Evolutionary conservation across 202 grass and related monocot species (phyloP).

Genomic region (Brachypodium distachyon): DNA sequence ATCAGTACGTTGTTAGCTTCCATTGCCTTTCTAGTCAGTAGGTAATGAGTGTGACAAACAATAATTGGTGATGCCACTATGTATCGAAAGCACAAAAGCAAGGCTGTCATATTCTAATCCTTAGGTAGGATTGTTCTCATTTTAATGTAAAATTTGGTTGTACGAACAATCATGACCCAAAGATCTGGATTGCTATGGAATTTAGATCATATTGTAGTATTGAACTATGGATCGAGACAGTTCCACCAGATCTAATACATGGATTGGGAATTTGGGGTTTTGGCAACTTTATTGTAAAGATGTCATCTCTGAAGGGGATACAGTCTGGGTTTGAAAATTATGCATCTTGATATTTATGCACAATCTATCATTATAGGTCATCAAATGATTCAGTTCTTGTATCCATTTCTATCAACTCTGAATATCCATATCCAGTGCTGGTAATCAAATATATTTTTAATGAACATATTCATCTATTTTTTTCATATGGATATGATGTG

Average conservation of each 20-base stretch:
- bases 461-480: neutral
- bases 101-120: neutral
- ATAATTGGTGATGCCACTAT: neutral
- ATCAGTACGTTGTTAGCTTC: neutral
- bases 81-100: neutral
- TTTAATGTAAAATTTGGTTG: neutral
- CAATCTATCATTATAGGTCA: neutral
- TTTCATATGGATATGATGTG: neutral
- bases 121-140: neutral
- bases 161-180: neutral
- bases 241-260: neutral
- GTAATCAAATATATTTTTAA: neutral
- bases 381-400: slow-evolving; percentile 1
- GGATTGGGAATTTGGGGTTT: neutral
- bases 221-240: neutral
- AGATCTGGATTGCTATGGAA: neutral
- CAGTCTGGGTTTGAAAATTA: neutral
- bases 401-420: neutral
- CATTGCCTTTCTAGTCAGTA: neutral
- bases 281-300: neutral
- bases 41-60: neutral
- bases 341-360: neutral
- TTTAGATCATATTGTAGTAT: neutral
- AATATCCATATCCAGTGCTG: neutral
- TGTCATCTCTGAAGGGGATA: neutral